Base-by-base conservation (phyloP, 768 basidiomycete species). In the Ephemerocybe angulata region DNA sequence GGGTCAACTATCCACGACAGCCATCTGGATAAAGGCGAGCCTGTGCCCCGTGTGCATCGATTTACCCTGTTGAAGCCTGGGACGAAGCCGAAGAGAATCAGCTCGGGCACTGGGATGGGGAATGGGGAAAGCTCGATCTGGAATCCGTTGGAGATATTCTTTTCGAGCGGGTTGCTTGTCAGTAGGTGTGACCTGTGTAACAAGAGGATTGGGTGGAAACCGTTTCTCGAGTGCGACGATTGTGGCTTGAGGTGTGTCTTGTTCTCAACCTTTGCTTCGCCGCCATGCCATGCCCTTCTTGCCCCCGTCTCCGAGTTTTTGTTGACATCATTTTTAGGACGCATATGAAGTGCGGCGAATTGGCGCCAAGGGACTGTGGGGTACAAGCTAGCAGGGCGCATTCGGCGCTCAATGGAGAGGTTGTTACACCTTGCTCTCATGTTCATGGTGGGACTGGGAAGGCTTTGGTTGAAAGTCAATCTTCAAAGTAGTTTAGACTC, bases 11-110 rank as follows among this genome's bases (percentile, higher is more conserved):
- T 87, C 46, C 74, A 75, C 31, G 73, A 80, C 3, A 60, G 79
- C 1, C 68, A 70, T 28, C 17, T n/a, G 2, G 31, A 30, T n/a
- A 29, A n/a, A 19, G 72, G 73, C 59, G 73, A 65, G 52, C 60
- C 76, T 4, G 69, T 73, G 3, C 78, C 84, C 0, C 76, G 85
- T 50, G 77, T 92, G 2, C 93, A 94, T 67, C 86, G 93, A 17
- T 95, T 95, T 75, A 88, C 92, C 21, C 77, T 94, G 29, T 78
- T 93, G 62, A 90, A 87, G 67, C 90, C 91, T 15, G 90, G 90
- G 3, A 75, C 74, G 19, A 87, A 84, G 68, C 83, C 84, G 50
- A 77, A 74, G 60, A 63, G 71, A 46, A 62, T 57, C 49, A 58
- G 61, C 25, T 56, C 62, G 1, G 52, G 57, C n/a, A 30, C 40